Evolutionary conservation across 108 stramenopile species (phyloP).

Genomic region (Pseudonitzschia multistriata): DNA sequence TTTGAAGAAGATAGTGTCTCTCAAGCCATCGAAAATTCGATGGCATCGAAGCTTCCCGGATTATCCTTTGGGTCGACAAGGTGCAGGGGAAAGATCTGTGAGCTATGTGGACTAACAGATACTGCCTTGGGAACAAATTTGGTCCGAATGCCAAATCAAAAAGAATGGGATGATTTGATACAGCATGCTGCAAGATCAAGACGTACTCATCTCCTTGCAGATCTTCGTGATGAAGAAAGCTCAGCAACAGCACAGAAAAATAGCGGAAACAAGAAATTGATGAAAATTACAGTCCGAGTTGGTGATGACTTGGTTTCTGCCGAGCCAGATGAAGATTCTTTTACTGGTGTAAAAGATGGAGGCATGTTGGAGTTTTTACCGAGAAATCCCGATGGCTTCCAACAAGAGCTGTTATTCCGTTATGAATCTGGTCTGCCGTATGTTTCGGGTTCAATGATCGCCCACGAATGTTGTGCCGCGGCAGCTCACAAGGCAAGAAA

Average conservation of each 20-base stretch:
- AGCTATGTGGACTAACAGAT: constrained; percentile 80
- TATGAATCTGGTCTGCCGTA: constrained; percentile 56
- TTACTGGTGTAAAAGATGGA: constrained; percentile 48
- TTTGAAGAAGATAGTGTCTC: constrained; percentile 78
- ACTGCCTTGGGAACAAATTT: constrained; percentile 70
- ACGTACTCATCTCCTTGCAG: constrained; percentile 60
- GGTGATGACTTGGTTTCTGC: constrained; percentile 68
- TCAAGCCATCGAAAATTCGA: constrained; percentile 53
- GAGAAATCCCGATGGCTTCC: constrained; percentile 62
- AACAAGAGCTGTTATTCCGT: constrained; percentile 65
- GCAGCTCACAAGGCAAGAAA: constrained; percentile 76
- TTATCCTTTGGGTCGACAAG: constrained; percentile 50
- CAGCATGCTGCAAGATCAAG: constrained; percentile 48
- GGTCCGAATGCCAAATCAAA: constrained; percentile 67
- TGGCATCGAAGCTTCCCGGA: constrained; percentile 50
- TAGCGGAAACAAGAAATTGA: constrained; percentile 23
- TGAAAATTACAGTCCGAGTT: constrained; percentile 60
- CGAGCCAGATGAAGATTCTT: constrained; percentile 30
- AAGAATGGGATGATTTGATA: constrained; percentile 77
- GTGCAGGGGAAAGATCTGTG: constrained; percentile 56
- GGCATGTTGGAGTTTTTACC: constrained; percentile 75
- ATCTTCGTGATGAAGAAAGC: constrained; percentile 16
- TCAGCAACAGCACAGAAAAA: neutral
- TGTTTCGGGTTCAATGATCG: constrained; percentile 71
- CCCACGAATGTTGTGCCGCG: constrained; percentile 84